A percentile compares a stretch with the other conserved stretches of the same genome.
These are phyloP conservation scores for Leavenworthia alabamica DNA, from an alignment of 345 rosid genomes.

Conservation along the genomic window DNA sequence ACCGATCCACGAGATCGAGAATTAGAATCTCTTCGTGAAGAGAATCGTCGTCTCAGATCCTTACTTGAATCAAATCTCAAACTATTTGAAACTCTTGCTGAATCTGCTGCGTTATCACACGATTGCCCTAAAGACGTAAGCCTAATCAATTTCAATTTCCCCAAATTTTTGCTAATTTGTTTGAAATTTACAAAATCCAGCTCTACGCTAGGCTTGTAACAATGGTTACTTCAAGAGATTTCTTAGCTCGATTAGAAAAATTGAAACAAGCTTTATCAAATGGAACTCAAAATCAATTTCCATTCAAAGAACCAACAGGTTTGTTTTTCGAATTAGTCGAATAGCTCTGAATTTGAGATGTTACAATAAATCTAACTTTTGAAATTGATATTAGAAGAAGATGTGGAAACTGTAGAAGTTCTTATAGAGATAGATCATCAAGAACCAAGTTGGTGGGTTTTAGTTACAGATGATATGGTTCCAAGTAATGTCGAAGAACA, in stretches of 20 bases:
- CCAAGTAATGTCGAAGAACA: slow-evolving; percentile 66
- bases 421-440: slow-evolving; percentile 59
- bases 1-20: slow-evolving; percentile 36
- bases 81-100: slow-evolving; percentile 60
- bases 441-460: slow-evolving; percentile 97
- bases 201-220: slow-evolving; percentile 52
- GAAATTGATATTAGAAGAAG: slow-evolving; percentile 43
- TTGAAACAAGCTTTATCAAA: slow-evolving; percentile 40
- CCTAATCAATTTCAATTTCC: background rate
- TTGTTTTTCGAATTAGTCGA: background rate
- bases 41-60: slow-evolving; percentile 57
- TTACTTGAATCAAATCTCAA: slow-evolving; percentile 68
- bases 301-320: slow-evolving; percentile 86
- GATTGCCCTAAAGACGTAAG: slow-evolving; percentile 85
- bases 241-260: slow-evolving; percentile 51
- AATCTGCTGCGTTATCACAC: slow-evolving; percentile 47
- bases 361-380: background rate
- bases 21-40: slow-evolving; percentile 52
- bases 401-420: slow-evolving; percentile 59
- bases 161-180: background rate
- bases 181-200: slow-evolving; percentile 26
- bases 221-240: slow-evolving; percentile 63
- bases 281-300: slow-evolving; percentile 52
- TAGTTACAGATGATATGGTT: slow-evolving; percentile 88
- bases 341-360: background rate